Conservation (phyloP, 805 yeast genomes). For the Candida incommunis region DNA sequence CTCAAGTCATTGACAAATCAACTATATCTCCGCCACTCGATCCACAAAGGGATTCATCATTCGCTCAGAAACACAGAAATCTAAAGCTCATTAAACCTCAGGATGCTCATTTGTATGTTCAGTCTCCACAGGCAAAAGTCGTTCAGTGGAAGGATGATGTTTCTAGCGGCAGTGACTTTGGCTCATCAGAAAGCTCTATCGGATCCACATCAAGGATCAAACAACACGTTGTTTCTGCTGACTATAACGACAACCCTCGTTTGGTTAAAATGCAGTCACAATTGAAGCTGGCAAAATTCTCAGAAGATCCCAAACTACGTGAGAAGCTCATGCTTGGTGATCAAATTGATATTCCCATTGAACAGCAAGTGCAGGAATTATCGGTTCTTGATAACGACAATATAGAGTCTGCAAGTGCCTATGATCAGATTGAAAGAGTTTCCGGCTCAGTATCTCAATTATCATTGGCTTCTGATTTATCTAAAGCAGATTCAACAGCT, state of each 20-base stretch:
- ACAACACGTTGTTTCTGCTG: too few species aligned
- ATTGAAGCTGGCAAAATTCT: not conserved
- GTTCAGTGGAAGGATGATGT: not conserved
- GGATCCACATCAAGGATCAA: not conserved
- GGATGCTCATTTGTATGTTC: not conserved
- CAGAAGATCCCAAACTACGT: not conserved
- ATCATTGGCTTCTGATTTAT: too few species aligned
- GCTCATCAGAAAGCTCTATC: not conserved
- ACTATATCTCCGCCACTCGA: not conserved
- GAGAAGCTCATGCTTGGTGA: not conserved
- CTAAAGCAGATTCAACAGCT: not conserved
- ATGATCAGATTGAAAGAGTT: not conserved
- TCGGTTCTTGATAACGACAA: not conserved
- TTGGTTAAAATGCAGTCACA: not conserved
- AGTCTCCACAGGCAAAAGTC: not conserved
- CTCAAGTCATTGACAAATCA: not conserved
- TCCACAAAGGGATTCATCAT: too few species aligned
- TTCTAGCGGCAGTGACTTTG: constrained; percentile 1
- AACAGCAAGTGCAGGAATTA: not conserved
- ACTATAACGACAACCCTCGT: not conserved
- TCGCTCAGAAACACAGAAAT: not conserved
- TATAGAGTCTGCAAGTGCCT: not conserved
- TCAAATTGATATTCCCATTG: not conserved
- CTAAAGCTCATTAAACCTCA: not conserved
- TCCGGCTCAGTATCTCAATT: not conserved